Conservation (phyloP, 805 yeast species). For the Spathaspora sp. region DNA sequence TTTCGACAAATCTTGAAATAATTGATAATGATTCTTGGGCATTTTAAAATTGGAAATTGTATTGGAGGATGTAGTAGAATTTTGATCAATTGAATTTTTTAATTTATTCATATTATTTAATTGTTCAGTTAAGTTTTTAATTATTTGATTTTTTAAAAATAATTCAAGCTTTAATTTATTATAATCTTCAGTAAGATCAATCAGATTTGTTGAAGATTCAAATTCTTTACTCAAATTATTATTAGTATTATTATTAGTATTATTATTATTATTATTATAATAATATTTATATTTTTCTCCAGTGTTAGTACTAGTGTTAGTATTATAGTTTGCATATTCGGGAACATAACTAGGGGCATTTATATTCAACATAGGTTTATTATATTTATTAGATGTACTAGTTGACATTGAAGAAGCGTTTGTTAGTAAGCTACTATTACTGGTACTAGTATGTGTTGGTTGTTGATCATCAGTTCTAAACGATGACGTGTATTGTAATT, state of each 20-base stretch:
- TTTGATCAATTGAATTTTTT: conserved; percentile 1
- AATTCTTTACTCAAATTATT: not conserved
- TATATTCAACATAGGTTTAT: conserved; percentile 15
- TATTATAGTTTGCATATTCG: conserved; percentile 8
- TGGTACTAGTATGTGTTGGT: not conserved
- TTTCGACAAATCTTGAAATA: conserved; percentile 47
- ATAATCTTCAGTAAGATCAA: conserved; percentile 10
- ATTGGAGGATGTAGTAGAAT: too few species aligned
- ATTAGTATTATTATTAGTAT: not conserved
- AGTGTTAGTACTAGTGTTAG: not conserved
- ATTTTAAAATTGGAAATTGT: conserved; percentile 19
- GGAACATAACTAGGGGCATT: conserved; percentile 32
- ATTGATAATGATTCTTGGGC: conserved; percentile 42
- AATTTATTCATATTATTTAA: conserved; percentile 16
- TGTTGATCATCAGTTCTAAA: not conserved
- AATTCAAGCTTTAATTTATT: conserved; percentile 48
- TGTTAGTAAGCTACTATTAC: not conserved
- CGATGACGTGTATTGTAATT: not conserved
- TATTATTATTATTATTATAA: not conserved
- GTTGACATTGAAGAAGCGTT: not conserved
- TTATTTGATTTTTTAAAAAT: conserved; percentile 49
- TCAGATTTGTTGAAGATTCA: not conserved
- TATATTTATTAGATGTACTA: not conserved
- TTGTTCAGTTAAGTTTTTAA: conserved; percentile 33
- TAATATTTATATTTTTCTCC: conserved; percentile 1